Base-by-base conservation (phyloP, 345 rosid species). In the Arabidopsis thaliana region DNA sequence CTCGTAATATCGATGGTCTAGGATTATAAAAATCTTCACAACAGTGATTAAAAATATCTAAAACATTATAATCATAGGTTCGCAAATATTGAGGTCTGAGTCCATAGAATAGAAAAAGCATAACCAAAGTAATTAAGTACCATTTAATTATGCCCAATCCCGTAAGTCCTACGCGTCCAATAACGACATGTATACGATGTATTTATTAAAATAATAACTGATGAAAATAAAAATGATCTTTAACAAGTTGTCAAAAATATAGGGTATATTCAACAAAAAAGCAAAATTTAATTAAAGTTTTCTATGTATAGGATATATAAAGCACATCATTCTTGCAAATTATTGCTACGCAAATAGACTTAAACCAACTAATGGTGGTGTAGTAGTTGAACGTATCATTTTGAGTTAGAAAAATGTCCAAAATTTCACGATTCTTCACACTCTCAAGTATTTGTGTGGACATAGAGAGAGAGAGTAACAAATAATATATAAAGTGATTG, bases 131-230 rank as follows among this genome's bases (percentile, higher is more conserved):
- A 56, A 28, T 25, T 25, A 25, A 25, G 49, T 65, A 24, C n/a
- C 40, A 46, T 16, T 14, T 51, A 28, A 28, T 28, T 28, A 69
- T 61, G 52, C 49, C 40, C 51, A 34, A 60, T 14, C 79, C 62
- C 79, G 69, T 75, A 59, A 75, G 32, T 68, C 24, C 12, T 50
- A 76, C 68, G 73, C 74, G 60, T 67, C 44, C 59, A 24, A 5
- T 59, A 69, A 68, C 69, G 49, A 22, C 14, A 50, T 25, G 7
- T 34, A 49, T 28, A 49, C 1, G 32, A 49, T 45, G 50, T 13
- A 5, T 44, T 16, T 7, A 13, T 44, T 44, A 44, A 44, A 44
- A 5, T 13, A 20, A 4, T 16, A 13, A 4, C 3, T 12, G 4
- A 12, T 42, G 6, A 13, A 13, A 42, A 12, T 13, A 42, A 42